phyloP scores from a whole-genome alignment of 2,329 filamentous ascomycete species.

The Neophaeococcomyces mojaviensis region DNA sequence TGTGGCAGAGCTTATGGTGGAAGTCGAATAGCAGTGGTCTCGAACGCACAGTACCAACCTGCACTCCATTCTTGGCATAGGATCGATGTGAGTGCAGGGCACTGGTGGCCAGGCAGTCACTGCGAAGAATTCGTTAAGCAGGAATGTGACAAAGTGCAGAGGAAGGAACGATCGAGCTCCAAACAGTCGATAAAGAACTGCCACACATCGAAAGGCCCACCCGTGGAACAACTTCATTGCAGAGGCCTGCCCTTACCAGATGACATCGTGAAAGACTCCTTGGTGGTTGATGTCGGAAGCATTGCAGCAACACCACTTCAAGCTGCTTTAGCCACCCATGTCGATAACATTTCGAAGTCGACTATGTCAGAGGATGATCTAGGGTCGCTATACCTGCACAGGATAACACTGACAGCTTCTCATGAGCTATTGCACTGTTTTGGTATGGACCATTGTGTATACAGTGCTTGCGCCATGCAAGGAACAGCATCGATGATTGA shows the following conservation, averaged over 20 bases:
- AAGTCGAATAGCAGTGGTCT: conserved; percentile 55
- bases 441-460: conserved; percentile 56
- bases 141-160: conserved; percentile 24
- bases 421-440: conserved; percentile 65
- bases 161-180: no score
- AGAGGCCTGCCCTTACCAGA: background rate
- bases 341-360: conserved; percentile 26
- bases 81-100: conserved; percentile 31
- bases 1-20: conserved; percentile 61
- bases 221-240: conserved; percentile 17
- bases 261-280: conserved; percentile 15
- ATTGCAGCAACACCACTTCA: conserved; percentile 4
- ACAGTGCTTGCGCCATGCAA: conserved; percentile 56
- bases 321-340: conserved; percentile 12
- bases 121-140: conserved; percentile 46
- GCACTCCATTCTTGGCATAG: conserved; percentile 36
- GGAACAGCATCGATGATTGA: conserved; percentile 50
- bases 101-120: conserved; percentile 60
- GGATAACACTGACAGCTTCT: conserved; percentile 50
- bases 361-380: background rate
- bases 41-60: conserved; percentile 55
- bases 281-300: conserved; percentile 13
- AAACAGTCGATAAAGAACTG: background rate
- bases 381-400: conserved; percentile 47
- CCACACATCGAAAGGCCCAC: conserved; percentile 2